These are phyloP conservation scores for Cucurbita moschata DNA, from an alignment of 306 rosid species.

Conservation along the genomic window DNA sequence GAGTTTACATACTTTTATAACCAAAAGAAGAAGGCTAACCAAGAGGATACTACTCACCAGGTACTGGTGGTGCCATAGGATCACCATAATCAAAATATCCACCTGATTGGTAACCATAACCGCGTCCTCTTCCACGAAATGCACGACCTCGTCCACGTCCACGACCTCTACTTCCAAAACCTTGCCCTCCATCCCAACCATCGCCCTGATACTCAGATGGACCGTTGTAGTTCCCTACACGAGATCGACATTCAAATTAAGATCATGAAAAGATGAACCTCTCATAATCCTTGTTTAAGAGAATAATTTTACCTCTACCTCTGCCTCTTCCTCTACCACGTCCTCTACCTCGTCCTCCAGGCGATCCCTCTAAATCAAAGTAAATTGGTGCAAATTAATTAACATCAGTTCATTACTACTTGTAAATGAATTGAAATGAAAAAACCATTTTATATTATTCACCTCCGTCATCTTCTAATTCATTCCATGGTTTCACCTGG, in stretches of 20 bases:
- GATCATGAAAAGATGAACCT: not conserved
- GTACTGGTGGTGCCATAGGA: slow-evolving; percentile 42
- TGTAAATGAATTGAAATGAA: not conserved
- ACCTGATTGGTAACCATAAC: slow-evolving; percentile 34
- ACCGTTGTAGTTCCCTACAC: slow-evolving; percentile 49
- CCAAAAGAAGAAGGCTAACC: not conserved
- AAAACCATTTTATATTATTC: not conserved
- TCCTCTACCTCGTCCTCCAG: slow-evolving; percentile 51
- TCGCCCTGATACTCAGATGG: slow-evolving; percentile 54
- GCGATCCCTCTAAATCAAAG: slow-evolving; percentile 48
- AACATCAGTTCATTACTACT: not conserved
- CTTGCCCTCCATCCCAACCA: slow-evolving; percentile 62
- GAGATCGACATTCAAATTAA: not conserved
- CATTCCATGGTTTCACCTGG: slow-evolving; percentile 71
- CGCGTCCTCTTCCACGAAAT: slow-evolving; percentile 49
- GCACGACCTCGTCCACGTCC: slow-evolving; percentile 51
- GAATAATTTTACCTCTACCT: slow-evolving; percentile 19
- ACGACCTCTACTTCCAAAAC: slow-evolving; percentile 67
- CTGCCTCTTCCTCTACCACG: slow-evolving; percentile 68
- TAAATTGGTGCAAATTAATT: slow-evolving; percentile 3
- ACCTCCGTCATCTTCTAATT: slow-evolving; percentile 75
- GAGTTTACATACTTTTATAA: not conserved
- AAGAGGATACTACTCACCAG: slow-evolving; percentile 13
- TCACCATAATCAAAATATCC: slow-evolving; percentile 61
- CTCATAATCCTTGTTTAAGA: too few species aligned